Conservation (phyloP, 768 basidiomycete species). For the Leccinum uliginosum region DNA sequence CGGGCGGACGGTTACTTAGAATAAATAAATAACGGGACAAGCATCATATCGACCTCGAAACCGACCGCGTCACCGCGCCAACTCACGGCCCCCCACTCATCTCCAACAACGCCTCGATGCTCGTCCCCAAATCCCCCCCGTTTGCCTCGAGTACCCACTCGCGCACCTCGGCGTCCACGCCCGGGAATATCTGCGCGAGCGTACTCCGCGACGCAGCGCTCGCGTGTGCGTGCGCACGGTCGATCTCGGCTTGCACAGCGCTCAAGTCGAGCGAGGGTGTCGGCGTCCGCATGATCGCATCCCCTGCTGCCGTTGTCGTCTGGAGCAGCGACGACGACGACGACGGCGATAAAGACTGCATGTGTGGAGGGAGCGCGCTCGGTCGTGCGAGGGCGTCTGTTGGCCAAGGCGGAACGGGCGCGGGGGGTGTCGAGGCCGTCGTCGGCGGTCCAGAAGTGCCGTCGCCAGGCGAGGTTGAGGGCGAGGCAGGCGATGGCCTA, state of each 20-base stretch:
- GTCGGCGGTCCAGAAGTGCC: constrained; percentile 36
- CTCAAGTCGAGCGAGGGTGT: constrained; percentile 66
- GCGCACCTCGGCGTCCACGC: constrained; percentile 74
- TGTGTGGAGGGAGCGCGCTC: constrained; percentile 25
- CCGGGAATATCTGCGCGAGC: constrained; percentile 84
- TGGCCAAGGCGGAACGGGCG: constrained; percentile 4
- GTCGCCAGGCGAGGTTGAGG: constrained; percentile 9
- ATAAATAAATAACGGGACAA: not conserved
- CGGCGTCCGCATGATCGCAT: constrained; percentile 57
- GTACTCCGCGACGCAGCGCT: constrained; percentile 70
- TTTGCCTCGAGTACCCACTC: constrained; percentile 90
- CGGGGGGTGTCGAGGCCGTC: not conserved
- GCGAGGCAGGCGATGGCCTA: constrained; percentile 43
- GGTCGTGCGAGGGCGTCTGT: not conserved
- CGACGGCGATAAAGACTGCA: constrained; percentile 12
- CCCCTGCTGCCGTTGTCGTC: constrained; percentile 29
- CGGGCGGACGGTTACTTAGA: not conserved
- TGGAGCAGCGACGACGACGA: not conserved
- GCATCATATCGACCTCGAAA: not conserved
- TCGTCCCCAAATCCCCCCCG: constrained; percentile 81
- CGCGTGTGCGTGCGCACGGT: constrained; percentile 70
- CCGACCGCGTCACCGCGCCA: not conserved
- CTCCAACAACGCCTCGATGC: constrained; percentile 82
- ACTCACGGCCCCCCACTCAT: constrained; percentile 42
- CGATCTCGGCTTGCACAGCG: constrained; percentile 72